Base-by-base conservation (phyloP, 768 basidiomycete genomes). In the Dioszegia crocea region DNA sequence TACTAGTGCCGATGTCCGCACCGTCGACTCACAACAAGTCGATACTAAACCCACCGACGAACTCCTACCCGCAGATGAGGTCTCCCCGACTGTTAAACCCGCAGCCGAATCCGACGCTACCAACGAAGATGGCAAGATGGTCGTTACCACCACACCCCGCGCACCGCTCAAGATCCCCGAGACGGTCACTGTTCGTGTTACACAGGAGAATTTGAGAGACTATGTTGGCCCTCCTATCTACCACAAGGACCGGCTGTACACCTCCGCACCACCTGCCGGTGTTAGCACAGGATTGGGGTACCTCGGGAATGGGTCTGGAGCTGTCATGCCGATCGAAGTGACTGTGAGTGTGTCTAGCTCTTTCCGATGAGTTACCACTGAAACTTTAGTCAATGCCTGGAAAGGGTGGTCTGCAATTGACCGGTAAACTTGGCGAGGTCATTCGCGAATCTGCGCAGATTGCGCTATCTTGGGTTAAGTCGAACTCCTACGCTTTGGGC, bases 371-470 rank as follows among this genome's bases (percentile, higher is more conserved):
- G 2, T 19, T 17, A 45, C 49, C 56, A 39, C 56, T 26, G 14
- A 43, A n/a, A n/a, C 29, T 54, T n/a, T 74, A 92, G 91, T 86
- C 86, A 50, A 98, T 96, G 91, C 93, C 94, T 24, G 96, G 96
- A 2, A 94, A 94, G 75, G 94, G 94, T 12, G 83, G 82, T 16
- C 81, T 99, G 1, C 91, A 92, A 66, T 79, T 98, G 8, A 98
- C 96, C 0, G 96, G 96, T 38, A 98, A 98, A 78, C 86, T 99
- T 3, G 94, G 94, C 43, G 96, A 99, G 68, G 96, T 98, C 60
- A 97, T 99, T 75, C 84, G 90, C 36, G 96, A 98, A 79, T 90
- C 88, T 62, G 92, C 93, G 0, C 91, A 96, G 75, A 96, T 99
- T 63, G 91, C 88, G 3, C 78, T 98, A 60, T 88, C 88, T 71